Evolutionary conservation across 129 eudicot genomes (phyloP), one percentile per base, ranked within the genome.

Genomic region (Chrysanthemum seticuspe): DNA sequence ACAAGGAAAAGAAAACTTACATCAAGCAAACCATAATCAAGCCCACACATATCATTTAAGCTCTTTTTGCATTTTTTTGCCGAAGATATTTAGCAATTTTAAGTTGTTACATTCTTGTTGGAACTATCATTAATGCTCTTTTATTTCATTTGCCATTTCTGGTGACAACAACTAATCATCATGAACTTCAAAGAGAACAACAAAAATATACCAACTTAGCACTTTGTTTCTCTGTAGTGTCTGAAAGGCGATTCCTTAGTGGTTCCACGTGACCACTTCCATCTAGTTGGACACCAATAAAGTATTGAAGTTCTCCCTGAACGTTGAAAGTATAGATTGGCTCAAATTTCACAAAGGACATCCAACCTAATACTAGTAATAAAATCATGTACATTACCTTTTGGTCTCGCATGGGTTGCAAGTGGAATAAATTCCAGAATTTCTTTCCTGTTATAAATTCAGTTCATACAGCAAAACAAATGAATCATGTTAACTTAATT

Each of bases 401-500:
- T 53, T 90, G 99, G 66, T 95, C 99, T 51, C 95, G 90, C 99
- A 95, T 95, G 67, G 97, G 99, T 77, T 95, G 99, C 95, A 95
- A 76, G 87, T 95, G 99, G 64, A 95, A 95, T 73, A 95, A 84
- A 78, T 95, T 95, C 99, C 99, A 95, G 83, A 95, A 95, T 77
- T 95, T 95, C 82, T 91, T 95, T 74, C 99, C 99, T 95, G 85
- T 48, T 18, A 71, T 58, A 78, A 13, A 57, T 52, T 45, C 51
- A 47, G 55, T 70, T 54, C 56, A 53, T 47, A 68, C 16, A 62
- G 16, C 60, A 68, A 4, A 77, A 71, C 34, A 65, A 65, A 71
- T 60, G 58, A 59, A 67, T 81, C 70, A 66, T 40, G 72, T 40
- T 16, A 13, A 34, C 44, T 70, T 27, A 23, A 10, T 40, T 15